Conservation (phyloP, 352 stramenopile species). For the Globisporangium alternatum region DNA sequence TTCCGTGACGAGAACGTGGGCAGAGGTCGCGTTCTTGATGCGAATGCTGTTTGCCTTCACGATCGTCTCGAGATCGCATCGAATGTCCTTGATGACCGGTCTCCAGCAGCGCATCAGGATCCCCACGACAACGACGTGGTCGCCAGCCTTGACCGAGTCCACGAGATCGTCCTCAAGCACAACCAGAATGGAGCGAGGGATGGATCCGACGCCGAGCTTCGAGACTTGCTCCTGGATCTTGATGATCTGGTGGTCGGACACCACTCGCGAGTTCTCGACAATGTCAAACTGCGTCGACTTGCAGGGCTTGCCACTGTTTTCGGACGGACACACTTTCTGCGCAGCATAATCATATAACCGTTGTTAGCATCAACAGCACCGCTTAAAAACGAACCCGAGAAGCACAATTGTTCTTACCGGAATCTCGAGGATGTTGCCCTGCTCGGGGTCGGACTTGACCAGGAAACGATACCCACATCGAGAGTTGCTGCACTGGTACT, state of each 20-base stretch:
- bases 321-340: slow-evolving; percentile 54
- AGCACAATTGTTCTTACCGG: slow-evolving; percentile 37
- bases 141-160: slow-evolving; percentile 90
- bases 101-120: slow-evolving; percentile 94
- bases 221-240: slow-evolving; percentile 96
- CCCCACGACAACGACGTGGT: slow-evolving; percentile 93
- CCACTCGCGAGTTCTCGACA: slow-evolving; percentile 44
- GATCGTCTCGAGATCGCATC: slow-evolving; percentile 90
- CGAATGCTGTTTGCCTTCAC: slow-evolving; percentile 75
- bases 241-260: slow-evolving; percentile 90
- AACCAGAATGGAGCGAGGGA: slow-evolving; percentile 93
- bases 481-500: slow-evolving; percentile 83
- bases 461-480: slow-evolving; percentile 78
- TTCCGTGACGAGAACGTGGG: slow-evolving; percentile 64
- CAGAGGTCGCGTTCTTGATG: slow-evolving; percentile 60
- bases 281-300: slow-evolving; percentile 72
- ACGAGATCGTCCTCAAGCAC: slow-evolving; percentile 90
- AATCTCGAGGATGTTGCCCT: slow-evolving; percentile 87
- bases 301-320: slow-evolving; percentile 60
- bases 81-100: slow-evolving; percentile 64
- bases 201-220: slow-evolving; percentile 89
- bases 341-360: background rate
- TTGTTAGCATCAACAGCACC: background rate
- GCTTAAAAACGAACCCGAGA: background rate
- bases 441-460: slow-evolving; percentile 87